Conservation (phyloP, 78 protist genomes). For the Tieghemostelium lacteum region DNA sequence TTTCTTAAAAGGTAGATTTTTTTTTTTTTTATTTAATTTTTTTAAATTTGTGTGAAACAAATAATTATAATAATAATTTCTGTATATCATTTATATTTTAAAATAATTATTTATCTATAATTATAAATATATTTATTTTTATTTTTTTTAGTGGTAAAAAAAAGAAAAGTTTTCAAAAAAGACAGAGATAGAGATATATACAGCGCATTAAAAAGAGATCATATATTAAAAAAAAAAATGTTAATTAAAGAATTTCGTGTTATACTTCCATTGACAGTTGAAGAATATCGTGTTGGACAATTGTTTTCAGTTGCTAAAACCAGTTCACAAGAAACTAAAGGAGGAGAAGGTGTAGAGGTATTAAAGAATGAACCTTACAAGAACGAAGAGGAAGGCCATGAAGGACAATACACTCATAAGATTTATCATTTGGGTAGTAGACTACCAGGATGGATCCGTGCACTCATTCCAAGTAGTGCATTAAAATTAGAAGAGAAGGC, state of each 20-base stretch:
- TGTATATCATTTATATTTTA: too few species aligned
- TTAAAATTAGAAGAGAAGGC: slow-evolving; percentile 89
- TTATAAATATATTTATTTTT: too few species aligned
- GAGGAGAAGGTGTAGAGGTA: slow-evolving; percentile 92
- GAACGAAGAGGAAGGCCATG: slow-evolving; percentile 41
- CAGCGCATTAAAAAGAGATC: too few species aligned
- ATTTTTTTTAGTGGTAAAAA: too few species aligned
- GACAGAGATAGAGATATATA: too few species aligned
- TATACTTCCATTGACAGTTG: slow-evolving; percentile 69
- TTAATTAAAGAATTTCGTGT: slow-evolving; percentile 73
- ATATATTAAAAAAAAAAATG: too few species aligned
- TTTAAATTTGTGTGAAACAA: too few species aligned
- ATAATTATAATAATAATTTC: too few species aligned
- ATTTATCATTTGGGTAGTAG: slow-evolving; percentile 81
- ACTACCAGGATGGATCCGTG: slow-evolving; percentile 82
- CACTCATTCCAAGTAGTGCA: slow-evolving; percentile 84
- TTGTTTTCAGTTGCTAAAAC: slow-evolving; percentile 81
- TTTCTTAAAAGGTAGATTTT: too few species aligned
- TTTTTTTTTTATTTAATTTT: too few species aligned
- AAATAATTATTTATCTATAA: too few species aligned
- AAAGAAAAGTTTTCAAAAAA: too few species aligned
- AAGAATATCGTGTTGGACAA: slow-evolving; percentile 89
- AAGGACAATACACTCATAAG: slow-evolving; percentile 92
- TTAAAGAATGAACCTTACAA: slow-evolving; percentile 87
- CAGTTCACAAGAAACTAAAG: slow-evolving; percentile 68